Evolutionary conservation across 441 rosid species (phyloP), one percentile per base, ranked within the genome.

Genomic region (California macrophylla): DNA sequence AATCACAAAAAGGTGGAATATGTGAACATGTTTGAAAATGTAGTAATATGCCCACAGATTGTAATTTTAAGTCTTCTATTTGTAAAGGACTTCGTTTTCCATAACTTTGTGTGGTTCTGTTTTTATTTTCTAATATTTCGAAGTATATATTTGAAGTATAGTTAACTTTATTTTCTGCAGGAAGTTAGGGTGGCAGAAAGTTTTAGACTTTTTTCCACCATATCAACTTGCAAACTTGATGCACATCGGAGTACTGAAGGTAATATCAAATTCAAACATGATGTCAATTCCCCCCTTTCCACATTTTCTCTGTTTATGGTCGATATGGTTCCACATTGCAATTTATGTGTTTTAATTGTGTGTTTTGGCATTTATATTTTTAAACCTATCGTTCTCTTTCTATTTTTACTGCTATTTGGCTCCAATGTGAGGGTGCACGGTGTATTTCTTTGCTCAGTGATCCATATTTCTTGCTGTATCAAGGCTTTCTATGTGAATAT

Each of bases 121-220:
- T 13, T 26, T 62, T 12, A 5, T 20, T 26, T 62, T 62, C 20
- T n/a, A 26, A 42, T 68, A 30, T 66, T 47, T 79, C 6, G 65
- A 45, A 67, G 9, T 70, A 40, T 64, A 47, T 72, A 34, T 65
- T 52, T 70, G 34, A 66, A 62, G 47, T 62, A 69, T 45, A 34
- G 47, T 15, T 52, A 36, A 60, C 64, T 78, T 56, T 54, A 54
- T 42, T 9, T 8, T 77, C 75, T 74, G 75, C 90, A 95, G 98
- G 97, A 86, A 85, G 86, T 92, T 84, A 81, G 77, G 68, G 89
- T 87, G 56, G 85, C 92, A 0, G 99, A 89, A 75, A 87, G 86
- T 78, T 95, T 95, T 78, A 86, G 89, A 65, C 74, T 95, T 38
- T 95, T 95, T 78, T 88, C 96, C 66, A 91, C 99, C 52, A 83